Evolutionary conservation across 176 grass and related monocot species (phyloP), one percentile per base, ranked within the genome.

Genomic region (Poa annua): DNA sequence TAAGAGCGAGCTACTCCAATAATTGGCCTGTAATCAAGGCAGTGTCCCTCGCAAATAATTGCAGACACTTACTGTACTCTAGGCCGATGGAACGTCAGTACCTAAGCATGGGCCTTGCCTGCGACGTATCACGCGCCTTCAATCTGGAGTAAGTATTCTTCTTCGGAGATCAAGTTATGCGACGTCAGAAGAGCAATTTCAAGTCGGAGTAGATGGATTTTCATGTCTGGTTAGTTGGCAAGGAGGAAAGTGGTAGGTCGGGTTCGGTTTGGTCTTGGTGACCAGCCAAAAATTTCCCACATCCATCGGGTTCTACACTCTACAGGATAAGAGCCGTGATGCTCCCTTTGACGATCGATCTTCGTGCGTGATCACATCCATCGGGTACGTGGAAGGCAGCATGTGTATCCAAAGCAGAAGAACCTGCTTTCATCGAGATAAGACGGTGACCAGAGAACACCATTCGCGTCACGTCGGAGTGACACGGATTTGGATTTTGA

Each of bases 401-500:
- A 42, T 57, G 52, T 57, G 52, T 57, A 66, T 80, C 39, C 3
- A 1, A 68, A 34, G 13, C 49, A 73, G 60, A n/a, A 1, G 16
- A 42, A 59, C 51, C 12, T 44, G 15, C 66, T 81, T 71, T 57
- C 16, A 22, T 29, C 36, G 1, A 21, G 56, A 83, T 83, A 75
- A 84, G 71, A 84, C 34, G 20, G 14, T 26, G 71, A 83, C 19
- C 16, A 22, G 41, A 24, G 41, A 48, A 71, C 41, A 72, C 25
- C 41, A 44, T 25, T 71, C 41, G 21, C 68, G 39, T 71, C 68
- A 71, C 11, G 12, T 62, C 11, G 9, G 1, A 29, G 59, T 24
- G 24, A 62, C 59, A 14, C 12, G 25, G 60, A 63, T 63, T 63
- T 63, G 24, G 60, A 63, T 13, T 41, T 21, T 42, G 66, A 44